Conservation (phyloP, 2,329 filamentous ascomycete species). For the Hymenoscyphus salicellus region DNA sequence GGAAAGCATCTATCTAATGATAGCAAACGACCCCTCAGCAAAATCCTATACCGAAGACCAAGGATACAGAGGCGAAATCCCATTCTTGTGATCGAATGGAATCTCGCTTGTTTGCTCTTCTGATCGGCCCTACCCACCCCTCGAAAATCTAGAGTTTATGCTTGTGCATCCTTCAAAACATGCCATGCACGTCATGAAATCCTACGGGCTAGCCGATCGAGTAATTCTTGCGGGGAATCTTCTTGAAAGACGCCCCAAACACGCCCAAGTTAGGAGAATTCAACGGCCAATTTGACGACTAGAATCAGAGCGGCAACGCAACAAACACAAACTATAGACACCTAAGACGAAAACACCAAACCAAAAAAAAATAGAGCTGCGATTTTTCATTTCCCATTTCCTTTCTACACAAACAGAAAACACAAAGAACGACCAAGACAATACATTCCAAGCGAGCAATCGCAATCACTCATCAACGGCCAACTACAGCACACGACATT, state of each 20-base stretch:
- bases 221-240: too few species aligned
- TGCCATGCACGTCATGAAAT: not conserved
- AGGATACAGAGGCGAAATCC: not conserved
- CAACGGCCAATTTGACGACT: too few species aligned
- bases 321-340: not conserved
- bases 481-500: not conserved
- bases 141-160: not conserved
- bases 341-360: not conserved
- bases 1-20: constrained; percentile 2
- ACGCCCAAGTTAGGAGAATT: too few species aligned
- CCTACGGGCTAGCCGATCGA: not conserved
- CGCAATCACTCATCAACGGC: not conserved
- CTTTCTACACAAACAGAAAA: not conserved
- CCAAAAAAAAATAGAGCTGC: not conserved
- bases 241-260: too few species aligned
- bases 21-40: not conserved
- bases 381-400: not conserved
- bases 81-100: not conserved
- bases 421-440: not conserved
- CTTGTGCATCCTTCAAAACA: not conserved
- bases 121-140: not conserved
- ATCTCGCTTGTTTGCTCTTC: not conserved
- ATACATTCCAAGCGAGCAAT: not conserved
- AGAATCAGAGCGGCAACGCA: not conserved
- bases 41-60: not conserved